Base-by-base conservation (phyloP, 176 grass and related monocot genomes). In the Oryza meyeriana region DNA sequence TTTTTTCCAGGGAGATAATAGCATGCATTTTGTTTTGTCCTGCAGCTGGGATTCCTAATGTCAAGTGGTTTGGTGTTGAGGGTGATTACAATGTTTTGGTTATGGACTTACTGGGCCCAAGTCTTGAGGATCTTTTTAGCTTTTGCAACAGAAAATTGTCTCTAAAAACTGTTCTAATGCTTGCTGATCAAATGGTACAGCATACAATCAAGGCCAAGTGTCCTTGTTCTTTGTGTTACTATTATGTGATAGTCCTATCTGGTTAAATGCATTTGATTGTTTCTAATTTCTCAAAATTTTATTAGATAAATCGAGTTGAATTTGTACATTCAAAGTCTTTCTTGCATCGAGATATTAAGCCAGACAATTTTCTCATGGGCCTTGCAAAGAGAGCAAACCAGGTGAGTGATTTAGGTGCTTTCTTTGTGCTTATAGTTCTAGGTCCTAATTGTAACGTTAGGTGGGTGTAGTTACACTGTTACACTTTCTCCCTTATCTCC, bases 331-430 rank as follows among this genome's bases (percentile, higher is more conserved):
- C 85, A 4, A 94, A 97, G 76, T 97, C 85, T 18, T 97, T 97
- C 75, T 77, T 97, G 74, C 94, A 97, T 76, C 84, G 94, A 86
- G 94, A 97, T 81, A 97, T 97, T 69, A 97, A 97, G 67, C 94
- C 91, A 76, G 94, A 97, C 77, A 97, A 97, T 87, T 97, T 97
- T 78, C 87, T 97, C 26, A 97, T 97, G 94, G 94, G 94, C 64
- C 91, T 97, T 40, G 89, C 87, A 76, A 86, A 84, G 74, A 90
- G 91, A 84, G 76, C 85, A 59, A 97, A 90, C 82, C 94, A 92
- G 89, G 94, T 85, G 30, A 67, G 33, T 64, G 26, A 29, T 78
- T 64, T 78, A 55, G 44, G 26, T 26, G 27, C 39, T 17, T 1
- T 80, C 79, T 72, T 42, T 64, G 10, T 67, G 25, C 22, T 64